These are phyloP conservation scores for Quercus ilex DNA, from an alignment of 306 rosid genomes.

Conservation along the genomic window DNA sequence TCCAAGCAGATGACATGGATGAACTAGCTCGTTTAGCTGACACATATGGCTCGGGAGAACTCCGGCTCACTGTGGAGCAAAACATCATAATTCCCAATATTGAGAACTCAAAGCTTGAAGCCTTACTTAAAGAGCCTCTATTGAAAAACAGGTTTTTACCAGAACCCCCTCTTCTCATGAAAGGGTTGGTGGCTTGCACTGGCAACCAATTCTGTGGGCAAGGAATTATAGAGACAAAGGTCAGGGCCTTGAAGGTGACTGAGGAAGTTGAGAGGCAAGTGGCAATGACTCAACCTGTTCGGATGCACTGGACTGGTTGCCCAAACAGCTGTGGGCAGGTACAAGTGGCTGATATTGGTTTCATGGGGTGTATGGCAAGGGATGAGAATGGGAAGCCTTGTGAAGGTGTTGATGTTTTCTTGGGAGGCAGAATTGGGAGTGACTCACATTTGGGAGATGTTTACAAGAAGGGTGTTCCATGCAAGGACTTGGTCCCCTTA, in stretches of 20 bases:
- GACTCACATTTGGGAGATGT: constrained; percentile 85
- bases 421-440: constrained; percentile 93
- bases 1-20: constrained; percentile 88
- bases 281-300: constrained; percentile 57
- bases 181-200: constrained; percentile 88
- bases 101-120: constrained; percentile 53
- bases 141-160: constrained; percentile 57
- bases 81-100: constrained; percentile 82
- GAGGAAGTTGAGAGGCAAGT: constrained; percentile 79
- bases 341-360: constrained; percentile 96
- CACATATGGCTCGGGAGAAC: constrained; percentile 77
- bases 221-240: constrained; percentile 92
- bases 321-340: constrained; percentile 92
- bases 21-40: constrained; percentile 77
- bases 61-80: constrained; percentile 83
- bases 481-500: constrained; percentile 82
- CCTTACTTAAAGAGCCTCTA: constrained; percentile 62
- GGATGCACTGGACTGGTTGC: constrained; percentile 99
- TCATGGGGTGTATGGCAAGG: constrained; percentile 96
- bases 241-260: constrained; percentile 79
- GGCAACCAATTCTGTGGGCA: constrained; percentile 95
- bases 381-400: constrained; percentile 77
- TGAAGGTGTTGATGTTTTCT: constrained; percentile 80
- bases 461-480: constrained; percentile 85
- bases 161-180: constrained; percentile 74